Evolutionary conservation across 306 rosid genomes (phyloP), one percentile per base, ranked within the genome.

Genomic region (Quercus gilva): DNA sequence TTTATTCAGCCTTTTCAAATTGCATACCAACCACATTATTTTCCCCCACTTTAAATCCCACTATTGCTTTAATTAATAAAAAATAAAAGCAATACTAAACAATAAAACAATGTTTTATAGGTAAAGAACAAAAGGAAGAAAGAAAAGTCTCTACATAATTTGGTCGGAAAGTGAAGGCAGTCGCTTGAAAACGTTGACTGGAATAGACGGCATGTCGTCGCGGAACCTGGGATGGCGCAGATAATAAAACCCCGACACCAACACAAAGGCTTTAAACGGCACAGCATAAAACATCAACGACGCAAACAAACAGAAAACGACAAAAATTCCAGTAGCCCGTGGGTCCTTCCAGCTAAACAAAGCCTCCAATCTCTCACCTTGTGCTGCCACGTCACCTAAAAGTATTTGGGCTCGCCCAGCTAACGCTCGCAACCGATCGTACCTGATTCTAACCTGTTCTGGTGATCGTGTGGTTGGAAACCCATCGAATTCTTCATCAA

Each of bases 401-500:
- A 92, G 41, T 0, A 83, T 85, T 31, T 92, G 99, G 43, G 95
- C 99, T 85, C 97, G 74, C 9, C 99, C 99, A 0, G 92, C 97
- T 2, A 94, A 55, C 3, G 94, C 89, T 10, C 95, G 81, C 60
- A 94, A 31, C 76, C 99, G 80, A 12, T 94, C 99, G 52, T 94
- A 92, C 76, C 97, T 61, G 10, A 88, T 79, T 2, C 97, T 74
- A 8, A 94, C 67, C 12, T 76, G 80, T 21, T 94, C 94, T 2
- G 74, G n/a, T 0, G 92, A 77, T 23, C 94, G 57, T 10, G 87
- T 63, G 3, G 91, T 82, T 0, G 97, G 97, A 55, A 94, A 87
- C 55, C 95, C 91, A 53, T 92, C 99, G 1, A 94, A 89, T 79
- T 94, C 99, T 49, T 94, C 99, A 2, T 94, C 97, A 2, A 94